Conservation (phyloP, 345 rosid genomes). For the Durio zibethinus region DNA sequence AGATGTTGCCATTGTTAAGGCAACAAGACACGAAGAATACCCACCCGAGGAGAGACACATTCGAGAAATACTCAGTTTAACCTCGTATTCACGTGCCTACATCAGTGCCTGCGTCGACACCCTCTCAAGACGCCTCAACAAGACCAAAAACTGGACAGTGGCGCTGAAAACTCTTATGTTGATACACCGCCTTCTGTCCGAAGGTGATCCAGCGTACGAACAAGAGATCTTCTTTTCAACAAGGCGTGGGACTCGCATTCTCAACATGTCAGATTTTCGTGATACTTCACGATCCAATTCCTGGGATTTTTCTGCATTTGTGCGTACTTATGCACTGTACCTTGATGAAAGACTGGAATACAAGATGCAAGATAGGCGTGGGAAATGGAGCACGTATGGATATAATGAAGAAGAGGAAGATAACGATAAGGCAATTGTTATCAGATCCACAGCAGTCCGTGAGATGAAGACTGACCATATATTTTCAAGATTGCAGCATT, state of each 20-base stretch:
- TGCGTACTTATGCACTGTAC: slow-evolving; percentile 67
- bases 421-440: slow-evolving; percentile 15
- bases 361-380: slow-evolving; percentile 59
- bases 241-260: slow-evolving; percentile 70
- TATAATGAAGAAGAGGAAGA: slow-evolving; percentile 45
- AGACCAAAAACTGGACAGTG: slow-evolving; percentile 82
- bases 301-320: slow-evolving; percentile 87
- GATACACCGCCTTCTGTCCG: slow-evolving; percentile 57
- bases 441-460: slow-evolving; percentile 42
- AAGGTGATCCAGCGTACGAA: slow-evolving; percentile 72
- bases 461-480: slow-evolving; percentile 62
- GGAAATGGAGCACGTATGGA: slow-evolving; percentile 45
- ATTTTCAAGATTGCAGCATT: slow-evolving; percentile 57
- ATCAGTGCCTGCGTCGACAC: slow-evolving; percentile 51
- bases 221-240: slow-evolving; percentile 95
- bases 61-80: slow-evolving; percentile 70
- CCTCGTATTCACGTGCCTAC: slow-evolving; percentile 61
- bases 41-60: slow-evolving; percentile 80
- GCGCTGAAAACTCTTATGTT: slow-evolving; percentile 74
- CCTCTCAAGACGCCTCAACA: slow-evolving; percentile 66
- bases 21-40: slow-evolving; percentile 78
- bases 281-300: slow-evolving; percentile 54
- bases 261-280: slow-evolving; percentile 78
- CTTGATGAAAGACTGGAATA: slow-evolving; percentile 78
- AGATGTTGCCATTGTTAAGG: slow-evolving; percentile 83